A percentile compares a stretch with the other conserved stretches of the same genome.
Conservation (phyloP, 2,329 filamentous ascomycete genomes). For the Cytospora mali region DNA sequence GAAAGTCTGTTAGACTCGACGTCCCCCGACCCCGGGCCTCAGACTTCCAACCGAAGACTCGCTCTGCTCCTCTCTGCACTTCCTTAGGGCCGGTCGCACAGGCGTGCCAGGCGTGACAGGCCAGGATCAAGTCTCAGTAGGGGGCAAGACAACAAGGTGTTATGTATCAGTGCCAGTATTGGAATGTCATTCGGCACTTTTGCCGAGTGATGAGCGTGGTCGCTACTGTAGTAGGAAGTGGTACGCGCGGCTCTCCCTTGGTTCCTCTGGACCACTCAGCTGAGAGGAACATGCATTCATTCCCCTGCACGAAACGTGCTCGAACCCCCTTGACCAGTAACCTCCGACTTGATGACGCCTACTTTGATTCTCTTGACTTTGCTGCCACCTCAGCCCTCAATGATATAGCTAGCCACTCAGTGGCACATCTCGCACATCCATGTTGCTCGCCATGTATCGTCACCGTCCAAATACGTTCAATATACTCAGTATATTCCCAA, state of each 20-base stretch:
- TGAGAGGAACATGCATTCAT: neutral
- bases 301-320: neutral
- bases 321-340: neutral
- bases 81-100: too few relatives aligned
- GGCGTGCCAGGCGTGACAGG: neutral
- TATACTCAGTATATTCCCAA: neutral
- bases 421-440: neutral
- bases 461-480: neutral
- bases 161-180: neutral
- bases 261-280: neutral
- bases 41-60: neutral
- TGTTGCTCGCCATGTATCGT: slow-evolving; percentile 17
- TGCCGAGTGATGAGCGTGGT: neutral
- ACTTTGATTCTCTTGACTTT: neutral
- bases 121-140: too few relatives aligned
- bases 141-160: too few relatives aligned
- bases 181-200: neutral
- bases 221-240: neutral
- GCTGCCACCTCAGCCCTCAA: neutral
- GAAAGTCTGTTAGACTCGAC: neutral
- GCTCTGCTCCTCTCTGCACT: neutral
- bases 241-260: neutral
- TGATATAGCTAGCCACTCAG: slow-evolving; percentile 2
- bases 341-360: neutral
- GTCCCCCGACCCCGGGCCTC: neutral